Base-by-base conservation (phyloP, 2,329 filamentous ascomycete genomes). In the Dothideomycetes sp. region DNA sequence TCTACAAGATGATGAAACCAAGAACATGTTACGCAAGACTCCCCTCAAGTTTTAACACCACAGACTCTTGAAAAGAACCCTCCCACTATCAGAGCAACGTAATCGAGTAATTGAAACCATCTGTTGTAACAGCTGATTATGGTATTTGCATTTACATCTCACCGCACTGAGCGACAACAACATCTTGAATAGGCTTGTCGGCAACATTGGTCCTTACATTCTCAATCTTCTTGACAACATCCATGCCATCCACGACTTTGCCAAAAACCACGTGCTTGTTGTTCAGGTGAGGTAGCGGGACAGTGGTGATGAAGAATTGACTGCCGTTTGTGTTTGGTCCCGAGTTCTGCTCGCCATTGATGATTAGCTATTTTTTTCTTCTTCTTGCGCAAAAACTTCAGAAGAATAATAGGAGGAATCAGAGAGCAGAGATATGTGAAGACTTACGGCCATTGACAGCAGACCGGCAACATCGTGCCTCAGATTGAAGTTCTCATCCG, bases 291-390 rank as follows among this genome's bases (percentile, higher is more conserved):
- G 86, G 85, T 0, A 89, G 91, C 4, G 83, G 72, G 2, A 82
- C 82, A 0, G 84, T 91, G 2, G 88, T 95, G 67, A 96, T 89
- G 71, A 98, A 98, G 71, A 98, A 98, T 58, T 96, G 91, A 45
- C 79, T 87, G 25, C 91, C 91, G 62, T 96, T 96, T 50, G 84
- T 89, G 64, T 95, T 83, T 40, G 84, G 83, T 1, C 89, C 89
- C 19, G 84, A 83, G 60, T 95, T 95, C 82, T 91, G 47, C 22
- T 22, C 29, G 12, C 7, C 19, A 5, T 15, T 5, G 13, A 29
- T 11, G 22, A 12, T 41, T 9, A 17, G 30, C 13, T 32, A 16
- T 19, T 11, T 17, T 9, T 28, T 28, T 28, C n/a, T n/a, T n/a
- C n/a, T n/a, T n/a, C n/a, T n/a, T n/a, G n/a, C n/a, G n/a, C n/a